Conservation (phyloP, 441 rosid genomes). For the Bocquillonia castaneifolia region DNA sequence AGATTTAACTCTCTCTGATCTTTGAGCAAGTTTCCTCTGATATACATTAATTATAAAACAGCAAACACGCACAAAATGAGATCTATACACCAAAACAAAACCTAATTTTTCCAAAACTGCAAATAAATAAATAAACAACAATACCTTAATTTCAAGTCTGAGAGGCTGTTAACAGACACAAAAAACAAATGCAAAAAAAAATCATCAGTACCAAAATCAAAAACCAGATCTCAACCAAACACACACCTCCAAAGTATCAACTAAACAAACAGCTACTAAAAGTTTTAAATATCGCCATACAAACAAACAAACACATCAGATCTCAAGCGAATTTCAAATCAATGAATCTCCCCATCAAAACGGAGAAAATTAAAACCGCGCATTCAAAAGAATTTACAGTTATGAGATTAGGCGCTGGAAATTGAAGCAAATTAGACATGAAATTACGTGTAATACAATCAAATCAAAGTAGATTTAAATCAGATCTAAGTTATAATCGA, state of each 20-base stretch:
- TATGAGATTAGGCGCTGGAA: background rate
- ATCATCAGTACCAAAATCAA: conserved; percentile 20
- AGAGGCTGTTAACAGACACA: conserved; percentile 49
- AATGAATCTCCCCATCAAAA: conserved; percentile 6
- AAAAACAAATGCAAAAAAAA: background rate
- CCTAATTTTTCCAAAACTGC: no score
- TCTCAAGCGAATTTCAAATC: conserved; percentile 28
- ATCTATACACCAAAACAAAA: conserved; percentile 4
- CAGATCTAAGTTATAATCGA: conserved; percentile 53
- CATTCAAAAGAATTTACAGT: conserved; percentile 10
- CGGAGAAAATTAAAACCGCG: conserved; percentile 14
- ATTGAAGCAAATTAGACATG: background rate
- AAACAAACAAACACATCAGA: conserved; percentile 27
- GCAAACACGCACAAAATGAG: conserved; percentile 8
- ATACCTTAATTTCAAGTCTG: conserved; percentile 64
- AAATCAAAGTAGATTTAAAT: conserved; percentile 35
- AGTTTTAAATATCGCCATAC: conserved; percentile 7
- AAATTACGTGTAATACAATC: conserved; percentile 8
- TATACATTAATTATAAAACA: conserved; percentile 22
- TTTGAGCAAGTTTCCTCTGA: conserved; percentile 69
- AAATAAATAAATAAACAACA: background rate
- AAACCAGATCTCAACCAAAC: conserved; percentile 9
- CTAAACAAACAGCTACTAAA: background rate
- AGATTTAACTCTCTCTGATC: conserved; percentile 80
- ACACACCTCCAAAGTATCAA: conserved; percentile 17